phyloP scores from a whole-genome alignment of 345 rosid species.

The Populus pruinosa region DNA sequence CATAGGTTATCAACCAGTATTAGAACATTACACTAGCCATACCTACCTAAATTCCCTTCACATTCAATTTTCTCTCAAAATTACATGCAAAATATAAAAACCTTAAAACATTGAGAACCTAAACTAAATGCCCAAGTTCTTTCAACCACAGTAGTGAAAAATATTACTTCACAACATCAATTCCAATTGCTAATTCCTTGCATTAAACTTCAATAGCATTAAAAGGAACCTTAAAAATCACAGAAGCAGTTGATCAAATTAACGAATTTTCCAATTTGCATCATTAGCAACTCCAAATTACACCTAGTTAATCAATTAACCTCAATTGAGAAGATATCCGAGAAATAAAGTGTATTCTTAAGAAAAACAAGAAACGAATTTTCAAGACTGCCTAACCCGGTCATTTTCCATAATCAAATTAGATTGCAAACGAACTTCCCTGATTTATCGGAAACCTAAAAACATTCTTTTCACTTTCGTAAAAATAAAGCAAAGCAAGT shows the following conservation, averaged over 20 bases:
- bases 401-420: background rate
- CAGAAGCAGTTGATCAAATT: too few species aligned
- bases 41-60: background rate
- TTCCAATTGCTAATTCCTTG: too few species aligned
- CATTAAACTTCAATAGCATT: background rate
- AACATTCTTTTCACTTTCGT: background rate
- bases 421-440: background rate
- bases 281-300: background rate
- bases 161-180: background rate
- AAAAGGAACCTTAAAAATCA: background rate
- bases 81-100: background rate
- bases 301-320: background rate
- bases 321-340: background rate
- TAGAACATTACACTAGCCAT: too few species aligned
- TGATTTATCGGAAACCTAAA: conserved; percentile 3
- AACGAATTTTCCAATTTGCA: background rate
- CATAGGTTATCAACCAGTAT: background rate
- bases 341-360: background rate
- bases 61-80: background rate
- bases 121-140: background rate
- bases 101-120: background rate
- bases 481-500: background rate
- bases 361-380: background rate
- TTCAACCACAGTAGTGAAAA: background rate
- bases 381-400: background rate